Percentiles rank a stretch among this genome's conserved stretches.
These are phyloP conservation scores for Boeremia lycopersici DNA, from an alignment of 2,329 filamentous ascomycete species.

Conservation along the genomic window DNA sequence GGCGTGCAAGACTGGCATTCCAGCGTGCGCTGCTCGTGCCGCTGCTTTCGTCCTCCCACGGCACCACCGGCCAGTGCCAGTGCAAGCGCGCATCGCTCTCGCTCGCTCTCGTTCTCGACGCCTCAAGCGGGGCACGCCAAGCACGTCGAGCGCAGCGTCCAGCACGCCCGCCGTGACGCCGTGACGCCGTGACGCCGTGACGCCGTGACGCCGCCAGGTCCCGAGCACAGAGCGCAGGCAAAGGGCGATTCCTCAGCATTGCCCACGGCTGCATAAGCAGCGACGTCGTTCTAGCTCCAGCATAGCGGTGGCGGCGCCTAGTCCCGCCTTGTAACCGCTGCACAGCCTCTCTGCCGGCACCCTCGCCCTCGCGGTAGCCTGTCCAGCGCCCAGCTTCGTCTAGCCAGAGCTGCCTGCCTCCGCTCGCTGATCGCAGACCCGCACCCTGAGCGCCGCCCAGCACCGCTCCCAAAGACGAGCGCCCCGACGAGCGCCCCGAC, in stretches of 20 bases:
- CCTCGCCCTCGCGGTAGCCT: slow-evolving; percentile 20
- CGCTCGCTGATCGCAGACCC: slow-evolving; percentile 10
- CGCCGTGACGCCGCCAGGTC: no score
- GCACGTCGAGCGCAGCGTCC: slow-evolving; percentile 11
- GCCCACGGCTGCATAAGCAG: slow-evolving; percentile 30
- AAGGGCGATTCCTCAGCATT: slow-evolving; percentile 15
- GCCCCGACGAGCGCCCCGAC: no score
- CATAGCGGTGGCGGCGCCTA: slow-evolving; percentile 25
- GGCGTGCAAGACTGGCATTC: neutral
- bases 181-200: neutral
- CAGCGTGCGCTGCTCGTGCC: neutral
- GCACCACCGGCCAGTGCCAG: neutral
- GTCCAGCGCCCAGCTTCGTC: neutral
- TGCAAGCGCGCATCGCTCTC: slow-evolving; percentile 5
- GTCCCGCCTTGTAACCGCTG: slow-evolving; percentile 31
- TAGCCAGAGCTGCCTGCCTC: slow-evolving; percentile 18
- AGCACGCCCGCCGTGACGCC: slow-evolving; percentile 11
- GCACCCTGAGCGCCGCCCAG: slow-evolving; percentile 37
- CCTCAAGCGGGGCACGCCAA: slow-evolving; percentile 29
- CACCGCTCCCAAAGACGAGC: no score
- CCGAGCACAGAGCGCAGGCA: no score
- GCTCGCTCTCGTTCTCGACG: neutral
- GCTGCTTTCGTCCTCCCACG: slow-evolving; percentile 12
- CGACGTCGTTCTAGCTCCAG: slow-evolving; percentile 18
- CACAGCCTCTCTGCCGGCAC: slow-evolving; percentile 40